A percentile compares a stretch with the other conserved stretches of the same genome.
phyloP scores from a whole-genome alignment of 768 basidiomycete genomes.

The Neoboletus brunneissimus region DNA sequence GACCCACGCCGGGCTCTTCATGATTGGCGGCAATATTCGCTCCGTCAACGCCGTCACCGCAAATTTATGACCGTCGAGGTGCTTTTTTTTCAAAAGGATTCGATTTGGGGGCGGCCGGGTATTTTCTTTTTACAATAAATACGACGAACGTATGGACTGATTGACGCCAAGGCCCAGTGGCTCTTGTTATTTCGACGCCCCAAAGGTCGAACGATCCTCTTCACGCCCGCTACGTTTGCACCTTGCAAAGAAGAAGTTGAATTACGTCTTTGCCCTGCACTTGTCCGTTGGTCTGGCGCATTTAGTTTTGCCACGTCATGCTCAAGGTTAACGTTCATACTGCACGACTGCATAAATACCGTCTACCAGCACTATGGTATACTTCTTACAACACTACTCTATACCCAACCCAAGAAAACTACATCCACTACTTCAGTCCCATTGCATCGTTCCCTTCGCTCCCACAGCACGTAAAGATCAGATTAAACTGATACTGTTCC shows the following conservation, averaged over 20 bases:
- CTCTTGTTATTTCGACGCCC: neutral
- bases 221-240: neutral
- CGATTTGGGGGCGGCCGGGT: neutral
- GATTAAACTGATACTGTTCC: constrained; percentile 18
- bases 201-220: neutral
- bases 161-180: neutral
- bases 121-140: neutral
- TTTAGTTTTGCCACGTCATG: too few relatives aligned
- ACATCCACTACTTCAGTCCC: neutral
- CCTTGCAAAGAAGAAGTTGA: neutral
- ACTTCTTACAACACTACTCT: neutral
- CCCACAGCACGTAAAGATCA: constrained; percentile 28
- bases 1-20: neutral
- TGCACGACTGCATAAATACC: neutral
- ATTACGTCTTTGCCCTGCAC: neutral
- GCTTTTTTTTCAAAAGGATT: too few relatives aligned
- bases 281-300: neutral
- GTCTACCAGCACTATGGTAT: neutral
- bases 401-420: neutral
- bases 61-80: neutral
- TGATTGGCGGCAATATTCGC: neutral
- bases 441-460: neutral
- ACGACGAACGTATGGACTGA: neutral
- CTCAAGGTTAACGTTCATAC: neutral
- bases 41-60: neutral